These are phyloP conservation scores for Hygrocybe coccinea DNA, from an alignment of 768 basidiomycete genomes.

Conservation along the genomic window DNA sequence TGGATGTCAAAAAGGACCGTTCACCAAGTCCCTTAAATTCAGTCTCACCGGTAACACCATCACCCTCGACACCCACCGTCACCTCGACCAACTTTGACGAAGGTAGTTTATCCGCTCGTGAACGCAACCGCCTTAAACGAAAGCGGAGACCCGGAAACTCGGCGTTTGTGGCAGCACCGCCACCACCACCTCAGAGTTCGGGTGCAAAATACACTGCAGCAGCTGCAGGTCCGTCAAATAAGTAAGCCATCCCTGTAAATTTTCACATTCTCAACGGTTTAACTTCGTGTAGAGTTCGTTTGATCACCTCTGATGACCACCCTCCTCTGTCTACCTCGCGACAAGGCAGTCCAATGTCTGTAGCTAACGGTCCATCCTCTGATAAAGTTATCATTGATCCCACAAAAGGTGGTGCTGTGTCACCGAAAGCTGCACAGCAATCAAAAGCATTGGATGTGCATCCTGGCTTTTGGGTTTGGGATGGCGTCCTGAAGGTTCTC, in stretches of 20 bases:
- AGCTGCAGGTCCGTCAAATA: slow-evolving; percentile 54
- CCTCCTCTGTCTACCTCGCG: slow-evolving; percentile 41
- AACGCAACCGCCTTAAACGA: slow-evolving; percentile 89
- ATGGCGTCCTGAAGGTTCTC: slow-evolving; percentile 71
- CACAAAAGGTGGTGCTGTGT: slow-evolving; percentile 78
- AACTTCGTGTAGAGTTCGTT: slow-evolving; percentile 52
- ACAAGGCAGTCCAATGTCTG: slow-evolving; percentile 51
- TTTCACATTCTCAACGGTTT: neutral
- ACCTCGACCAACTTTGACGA: slow-evolving; percentile 41
- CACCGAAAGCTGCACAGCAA: slow-evolving; percentile 70
- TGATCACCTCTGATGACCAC: slow-evolving; percentile 63
- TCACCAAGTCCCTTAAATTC: slow-evolving; percentile 34
- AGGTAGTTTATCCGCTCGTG: slow-evolving; percentile 75
- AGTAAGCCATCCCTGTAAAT: slow-evolving; percentile 34
- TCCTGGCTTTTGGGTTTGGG: slow-evolving; percentile 81
- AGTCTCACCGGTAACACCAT: slow-evolving; percentile 44
- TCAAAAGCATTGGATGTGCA: slow-evolving; percentile 73
- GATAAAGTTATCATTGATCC: slow-evolving; percentile 79
- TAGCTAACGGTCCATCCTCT: slow-evolving; percentile 34
- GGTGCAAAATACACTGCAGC: slow-evolving; percentile 61
- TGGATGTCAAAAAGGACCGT: slow-evolving; percentile 36
- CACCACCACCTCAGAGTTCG: slow-evolving; percentile 56
- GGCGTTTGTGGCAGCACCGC: slow-evolving; percentile 74
- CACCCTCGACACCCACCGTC: slow-evolving; percentile 46
- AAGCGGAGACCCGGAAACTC: slow-evolving; percentile 86